A percentile compares a stretch with the other conserved stretches of the same genome.
These are phyloP conservation scores for Hyaloscypha variabilis DNA, from an alignment of 495 filamentous ascomycete genomes.

Conservation along the genomic window DNA sequence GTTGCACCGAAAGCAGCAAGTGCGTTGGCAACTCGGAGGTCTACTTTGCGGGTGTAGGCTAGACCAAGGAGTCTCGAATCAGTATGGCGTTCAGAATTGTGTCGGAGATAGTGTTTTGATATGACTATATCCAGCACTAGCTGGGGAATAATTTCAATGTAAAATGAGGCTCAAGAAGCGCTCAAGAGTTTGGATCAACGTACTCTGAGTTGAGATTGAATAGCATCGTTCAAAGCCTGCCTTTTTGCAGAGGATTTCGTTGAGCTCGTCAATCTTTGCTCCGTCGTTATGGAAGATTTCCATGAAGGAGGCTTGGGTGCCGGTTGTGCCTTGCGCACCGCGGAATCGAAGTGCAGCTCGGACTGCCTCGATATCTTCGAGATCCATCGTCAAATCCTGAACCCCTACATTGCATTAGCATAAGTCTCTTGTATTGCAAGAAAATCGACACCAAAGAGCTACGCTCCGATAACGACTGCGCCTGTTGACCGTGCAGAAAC, in stretches of 20 bases:
- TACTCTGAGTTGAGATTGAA: conserved; percentile 7
- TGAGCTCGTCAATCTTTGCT: conserved; percentile 75
- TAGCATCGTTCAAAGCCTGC: conserved; percentile 78
- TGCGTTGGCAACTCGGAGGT: conserved; percentile 78
- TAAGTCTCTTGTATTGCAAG: no score
- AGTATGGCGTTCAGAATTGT: not conserved
- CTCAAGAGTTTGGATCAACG: no score
- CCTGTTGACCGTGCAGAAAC: no score
- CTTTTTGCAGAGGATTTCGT: conserved; percentile 80
- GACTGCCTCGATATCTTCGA: conserved; percentile 77
- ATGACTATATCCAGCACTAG: no score
- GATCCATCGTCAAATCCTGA: conserved; percentile 72
- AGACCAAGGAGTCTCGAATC: not conserved
- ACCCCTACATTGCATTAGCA: no score
- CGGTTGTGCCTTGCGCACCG: conserved; percentile 76
- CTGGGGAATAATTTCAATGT: no score
- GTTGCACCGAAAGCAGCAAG: conserved; percentile 83
- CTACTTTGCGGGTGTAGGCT: conserved; percentile 76
- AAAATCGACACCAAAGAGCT: no score
- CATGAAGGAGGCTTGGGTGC: conserved; percentile 50
- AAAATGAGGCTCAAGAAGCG: no score
- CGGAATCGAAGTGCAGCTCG: conserved; percentile 79
- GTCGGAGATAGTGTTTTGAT: conserved; percentile 73
- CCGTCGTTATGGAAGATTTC: conserved; percentile 81
- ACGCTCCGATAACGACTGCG: no score